phyloP scores from a whole-genome alignment of 2,329 filamentous ascomycete species.

The Colletotrichum tamarilloi region DNA sequence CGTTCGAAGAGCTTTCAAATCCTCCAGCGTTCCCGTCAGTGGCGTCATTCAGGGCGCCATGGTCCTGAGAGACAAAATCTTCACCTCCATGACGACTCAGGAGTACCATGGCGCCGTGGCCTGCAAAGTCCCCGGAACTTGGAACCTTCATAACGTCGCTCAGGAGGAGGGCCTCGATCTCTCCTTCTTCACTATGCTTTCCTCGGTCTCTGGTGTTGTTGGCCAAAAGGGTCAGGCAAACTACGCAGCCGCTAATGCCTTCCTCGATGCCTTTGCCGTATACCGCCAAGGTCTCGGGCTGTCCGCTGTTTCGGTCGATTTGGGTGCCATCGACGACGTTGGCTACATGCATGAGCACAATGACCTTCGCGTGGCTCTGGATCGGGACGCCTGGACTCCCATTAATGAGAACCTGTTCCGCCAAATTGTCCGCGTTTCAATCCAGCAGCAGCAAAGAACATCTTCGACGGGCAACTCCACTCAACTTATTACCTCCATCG shows the following conservation, averaged over 20 bases:
- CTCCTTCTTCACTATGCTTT: conserved; percentile 51
- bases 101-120: conserved; percentile 44
- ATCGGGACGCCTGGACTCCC: too few relatives aligned
- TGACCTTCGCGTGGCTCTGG: neutral
- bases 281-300: conserved; percentile 29
- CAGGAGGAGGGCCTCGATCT: conserved; percentile 39
- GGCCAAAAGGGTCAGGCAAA: conserved; percentile 48
- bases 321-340: neutral
- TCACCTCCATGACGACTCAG: conserved; percentile 44
- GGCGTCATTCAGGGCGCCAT: conserved; percentile 46
- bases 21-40: conserved; percentile 22
- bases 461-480: too few relatives aligned
- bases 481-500: too few relatives aligned
- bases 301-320: neutral
- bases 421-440: too few relatives aligned
- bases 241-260: conserved; percentile 48
- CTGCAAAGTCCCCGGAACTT: conserved; percentile 51
- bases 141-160: conserved; percentile 49
- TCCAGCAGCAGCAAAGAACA: neutral
- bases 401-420: too few relatives aligned
- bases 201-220: conserved; percentile 43
- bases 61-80: conserved; percentile 43
- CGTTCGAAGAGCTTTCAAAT: conserved; percentile 30
- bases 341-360: neutral
- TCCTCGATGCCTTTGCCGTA: conserved; percentile 44